Base-by-base conservation (phyloP, 2,329 filamentous ascomycete species). In the Microdochium paspali region DNA sequence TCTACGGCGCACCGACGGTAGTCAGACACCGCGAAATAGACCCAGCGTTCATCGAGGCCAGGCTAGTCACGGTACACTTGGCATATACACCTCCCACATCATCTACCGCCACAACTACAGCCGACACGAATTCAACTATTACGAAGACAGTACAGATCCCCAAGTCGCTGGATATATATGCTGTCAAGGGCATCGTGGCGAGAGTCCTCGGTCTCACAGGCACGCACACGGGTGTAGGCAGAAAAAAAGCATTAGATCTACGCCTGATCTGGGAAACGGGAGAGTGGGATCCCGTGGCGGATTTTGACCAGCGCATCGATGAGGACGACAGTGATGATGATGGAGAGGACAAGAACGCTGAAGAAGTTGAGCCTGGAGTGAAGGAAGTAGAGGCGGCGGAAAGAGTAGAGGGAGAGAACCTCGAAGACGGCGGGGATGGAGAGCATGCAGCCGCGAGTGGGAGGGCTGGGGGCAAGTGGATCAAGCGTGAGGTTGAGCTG, bases 191-290 rank as follows among this genome's bases (percentile, higher is more conserved):
- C 0, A 72, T 94, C 9, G 84, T 88, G 1, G 85, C 83, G 0
- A 82, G 78, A 53, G 62, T 84, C n/a, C 88, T 94, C 57, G 71
- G 67, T 1, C 55, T 15, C 18, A 35, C 6, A 12, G 31, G 6
- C n/a, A 18, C 35, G 4, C 20, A n/a, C 13, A 40, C 35, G 7
- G 31, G 10, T 6, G 6, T 18, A n/a, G 26, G 26, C 26, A 28
- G 26, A 13, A 28, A 7, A 10, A 66, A 73, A 44, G 85, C 89
- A 0, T 71, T 88, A 52, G 67, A 67, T 39, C 68, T 91, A 50
- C 75, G 73, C 35, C 64, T 97, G 44, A 69, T 93, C 1, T 95
- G 88, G 85, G 89, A 95, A 68, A 95, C 90, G 9, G 87, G 88
- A 20, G 90, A 96, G 64, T 88, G 85, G 80, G 89, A 95, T 63